These are phyloP conservation scores for Aspergillus funiculosus DNA, from an alignment of 495 filamentous ascomycete genomes.

Conservation along the genomic window DNA sequence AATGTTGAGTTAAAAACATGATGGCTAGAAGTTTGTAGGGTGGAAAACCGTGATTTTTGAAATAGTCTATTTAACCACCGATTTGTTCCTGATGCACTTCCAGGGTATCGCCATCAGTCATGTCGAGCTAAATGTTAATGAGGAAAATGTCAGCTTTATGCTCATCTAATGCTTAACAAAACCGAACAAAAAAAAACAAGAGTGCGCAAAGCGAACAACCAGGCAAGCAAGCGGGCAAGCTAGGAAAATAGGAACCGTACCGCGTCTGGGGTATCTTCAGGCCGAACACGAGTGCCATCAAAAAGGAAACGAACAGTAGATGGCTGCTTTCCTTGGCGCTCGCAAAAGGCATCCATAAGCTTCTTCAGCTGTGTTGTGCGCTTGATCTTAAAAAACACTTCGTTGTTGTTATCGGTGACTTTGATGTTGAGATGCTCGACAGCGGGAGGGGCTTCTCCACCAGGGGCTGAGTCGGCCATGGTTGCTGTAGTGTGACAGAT, in stretches of 20 bases:
- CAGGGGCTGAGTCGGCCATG: conserved; percentile 46
- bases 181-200: not conserved
- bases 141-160: conserved; percentile 8
- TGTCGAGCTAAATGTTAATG: conserved; percentile 66
- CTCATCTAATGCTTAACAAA: not conserved
- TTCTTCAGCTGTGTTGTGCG: conserved; percentile 92
- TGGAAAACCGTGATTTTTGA: too few relatives aligned
- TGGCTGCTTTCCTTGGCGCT: conserved; percentile 82
- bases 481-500: not conserved
- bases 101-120: conserved; percentile 92
- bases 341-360: conserved; percentile 98
- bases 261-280: conserved; percentile 82
- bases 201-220: not conserved
- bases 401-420: conserved; percentile 99
- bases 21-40: not conserved
- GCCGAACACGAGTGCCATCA: conserved; percentile 85
- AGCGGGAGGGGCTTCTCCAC: conserved; percentile 51
- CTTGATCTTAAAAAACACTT: conserved; percentile 99
- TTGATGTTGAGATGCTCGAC: conserved; percentile 97
- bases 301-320: conserved; percentile 92
- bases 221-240: not conserved
- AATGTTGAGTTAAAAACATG: not conserved
- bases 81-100: conserved; percentile 99
- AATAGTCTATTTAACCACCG: conserved; percentile 50
- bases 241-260: conserved; percentile 51